Evolutionary conservation across 345 rosid genomes (phyloP).

Genomic region (Gossypium ekmanianum): DNA sequence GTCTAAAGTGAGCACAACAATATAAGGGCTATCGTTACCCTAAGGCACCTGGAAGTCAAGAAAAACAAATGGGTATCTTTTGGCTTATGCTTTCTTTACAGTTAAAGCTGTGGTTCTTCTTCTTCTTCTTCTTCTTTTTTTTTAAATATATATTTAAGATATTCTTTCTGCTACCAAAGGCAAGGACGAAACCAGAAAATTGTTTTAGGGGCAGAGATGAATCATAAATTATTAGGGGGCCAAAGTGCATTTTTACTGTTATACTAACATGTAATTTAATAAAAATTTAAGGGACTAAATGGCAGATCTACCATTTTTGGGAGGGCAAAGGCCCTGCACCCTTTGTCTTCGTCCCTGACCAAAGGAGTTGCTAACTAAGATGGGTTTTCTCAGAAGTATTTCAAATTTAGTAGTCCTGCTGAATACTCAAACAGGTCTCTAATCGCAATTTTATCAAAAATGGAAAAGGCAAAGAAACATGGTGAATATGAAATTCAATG

Average conservation of each 20-base stretch:
- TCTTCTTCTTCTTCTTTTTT: background rate
- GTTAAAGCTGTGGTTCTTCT: background rate
- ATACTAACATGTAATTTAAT: too few species aligned
- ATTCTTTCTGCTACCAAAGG: background rate
- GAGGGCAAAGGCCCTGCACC: too few species aligned
- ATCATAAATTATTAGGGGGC: too few species aligned
- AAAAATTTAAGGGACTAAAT: too few species aligned
- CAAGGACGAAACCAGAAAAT: too few species aligned
- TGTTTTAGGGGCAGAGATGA: too few species aligned
- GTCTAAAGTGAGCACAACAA: too few species aligned
- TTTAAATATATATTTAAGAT: background rate
- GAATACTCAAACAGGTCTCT: background rate
- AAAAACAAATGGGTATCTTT: background rate
- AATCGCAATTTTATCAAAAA: background rate
- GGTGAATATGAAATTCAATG: background rate
- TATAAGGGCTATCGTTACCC: too few species aligned
- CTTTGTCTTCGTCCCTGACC: too few species aligned
- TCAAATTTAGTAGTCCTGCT: background rate
- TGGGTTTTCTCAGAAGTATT: background rate
- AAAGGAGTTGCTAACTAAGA: background rate
- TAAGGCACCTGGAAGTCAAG: background rate
- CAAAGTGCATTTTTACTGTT: too few species aligned
- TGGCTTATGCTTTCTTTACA: background rate
- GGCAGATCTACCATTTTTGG: too few species aligned
- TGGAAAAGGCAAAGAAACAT: background rate